Conservation (phyloP, 805 yeast genomes). For the Kockiozyma suomiensis region DNA sequence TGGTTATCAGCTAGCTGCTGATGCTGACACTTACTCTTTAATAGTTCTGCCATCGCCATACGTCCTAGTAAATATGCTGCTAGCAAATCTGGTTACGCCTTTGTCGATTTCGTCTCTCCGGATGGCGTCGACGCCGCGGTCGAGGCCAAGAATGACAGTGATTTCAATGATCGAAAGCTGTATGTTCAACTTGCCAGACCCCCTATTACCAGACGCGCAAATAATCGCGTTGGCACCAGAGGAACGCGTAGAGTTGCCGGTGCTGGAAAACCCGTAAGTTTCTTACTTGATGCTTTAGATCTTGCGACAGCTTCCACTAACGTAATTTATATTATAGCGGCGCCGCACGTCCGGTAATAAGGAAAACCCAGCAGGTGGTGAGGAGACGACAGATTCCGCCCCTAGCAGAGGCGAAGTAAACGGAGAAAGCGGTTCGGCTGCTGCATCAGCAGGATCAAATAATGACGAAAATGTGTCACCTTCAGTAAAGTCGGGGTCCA, state of each 20-base stretch:
- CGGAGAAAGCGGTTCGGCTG: too few species aligned
- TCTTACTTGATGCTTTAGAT: background rate
- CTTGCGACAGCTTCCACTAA: background rate
- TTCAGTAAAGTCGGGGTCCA: constrained; percentile 1
- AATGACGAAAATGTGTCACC: constrained; percentile 17
- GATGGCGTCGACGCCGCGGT: constrained; percentile 51
- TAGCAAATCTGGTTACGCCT: constrained; percentile 57
- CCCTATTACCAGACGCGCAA: constrained; percentile 15
- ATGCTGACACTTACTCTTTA: background rate
- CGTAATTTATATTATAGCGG: background rate
- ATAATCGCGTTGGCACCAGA: constrained; percentile 7
- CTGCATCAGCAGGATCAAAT: background rate
- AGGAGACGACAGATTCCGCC: too few species aligned
- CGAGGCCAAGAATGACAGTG: constrained; percentile 45
- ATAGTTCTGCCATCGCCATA: constrained; percentile 13
- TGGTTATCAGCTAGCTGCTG: background rate
- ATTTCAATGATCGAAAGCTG: constrained; percentile 41
- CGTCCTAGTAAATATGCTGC: constrained; percentile 15
- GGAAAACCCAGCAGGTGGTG: background rate
- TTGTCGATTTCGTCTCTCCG: constrained; percentile 52
- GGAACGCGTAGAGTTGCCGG: constrained; percentile 12
- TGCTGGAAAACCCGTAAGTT: constrained; percentile 5
- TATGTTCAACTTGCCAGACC: constrained; percentile 30
- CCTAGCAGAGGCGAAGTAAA: too few species aligned
- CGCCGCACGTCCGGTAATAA: too few species aligned